Evolutionary conservation across 2,329 filamentous ascomycete genomes (phyloP), one percentile per base, ranked within the genome.

Genomic region (Anthostomella pinea): DNA sequence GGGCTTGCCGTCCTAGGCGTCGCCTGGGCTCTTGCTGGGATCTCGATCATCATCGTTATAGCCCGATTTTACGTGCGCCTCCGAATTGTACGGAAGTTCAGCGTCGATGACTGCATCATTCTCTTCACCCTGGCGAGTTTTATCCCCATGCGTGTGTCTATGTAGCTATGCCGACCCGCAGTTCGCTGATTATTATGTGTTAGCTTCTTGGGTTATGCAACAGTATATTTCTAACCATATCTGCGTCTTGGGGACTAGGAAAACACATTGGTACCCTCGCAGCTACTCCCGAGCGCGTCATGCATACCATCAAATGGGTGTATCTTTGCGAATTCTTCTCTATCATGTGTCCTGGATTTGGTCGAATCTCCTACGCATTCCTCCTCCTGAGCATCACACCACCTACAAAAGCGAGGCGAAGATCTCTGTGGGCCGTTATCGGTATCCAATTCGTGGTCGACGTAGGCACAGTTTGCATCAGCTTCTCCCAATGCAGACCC

Each of bases 221-320:
- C 16, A 39, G 28, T 23, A 9, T 39, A 18, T 40, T 47, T 17
- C 28, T 47, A 10, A 42, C 43, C 5, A 33, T 47, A 1, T 34
- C 41, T 4, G 29, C 32, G 8, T 21, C 24, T n/a, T 49, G 43
- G 46, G 46, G 46, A 5, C 33, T 49, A 9, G 46, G 46, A 4
- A 20, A 40, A 11, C 46, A 49, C 10, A 26, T 36, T 4, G 17
- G 18, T 15, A 8, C 15, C 8, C 9, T 44, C 23, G 6, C 17
- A 17, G 30, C 33, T 3, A 27, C 17, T 6, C 39, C 36, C 1
- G 11, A 17, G 3, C 17, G 24, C 15, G 20, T 34, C 2, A 27
- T 42, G 8, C 35, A 45, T 24, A 22, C 44, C 3, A 38, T 47
- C 24, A 49, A 49, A 36, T 49, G 41, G 38, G 41, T 46, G 8